Percentiles rank a stretch among this genome's conserved stretches.
Evolutionary conservation across 495 filamentous ascomycete species (phyloP).

Genomic region (Friedmanniomyces simplex): DNA sequence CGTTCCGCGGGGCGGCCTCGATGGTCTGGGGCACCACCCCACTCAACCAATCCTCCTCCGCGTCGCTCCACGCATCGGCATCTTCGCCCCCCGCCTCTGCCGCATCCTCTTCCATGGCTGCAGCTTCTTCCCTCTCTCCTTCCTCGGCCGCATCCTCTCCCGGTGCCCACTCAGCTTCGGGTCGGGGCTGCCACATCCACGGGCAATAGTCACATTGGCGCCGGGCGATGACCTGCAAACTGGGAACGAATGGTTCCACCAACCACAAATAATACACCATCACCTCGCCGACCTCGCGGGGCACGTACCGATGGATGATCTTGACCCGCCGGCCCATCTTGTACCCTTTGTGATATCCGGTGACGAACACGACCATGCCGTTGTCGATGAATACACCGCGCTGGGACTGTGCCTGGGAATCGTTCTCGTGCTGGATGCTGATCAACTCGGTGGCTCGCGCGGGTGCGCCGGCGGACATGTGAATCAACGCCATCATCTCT

Average conservation of each 20-base stretch:
- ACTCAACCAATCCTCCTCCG: neutral
- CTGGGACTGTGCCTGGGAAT: neutral
- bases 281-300: constrained; percentile 1
- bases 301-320: constrained; percentile 10
- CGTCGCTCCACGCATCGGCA: neutral
- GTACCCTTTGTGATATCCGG: constrained; percentile 12
- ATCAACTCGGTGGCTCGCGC: constrained; percentile 6
- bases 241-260: neutral
- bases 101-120: neutral
- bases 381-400: constrained; percentile 7
- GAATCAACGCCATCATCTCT: constrained; percentile 12
- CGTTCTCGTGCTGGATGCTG: constrained; percentile 7
- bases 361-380: constrained; percentile 11
- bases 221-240: neutral
- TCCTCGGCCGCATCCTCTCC: neutral
- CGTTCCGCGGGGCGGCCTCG: neutral
- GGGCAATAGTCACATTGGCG: neutral
- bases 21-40: neutral
- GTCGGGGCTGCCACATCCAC: neutral
- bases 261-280: constrained; percentile 10
- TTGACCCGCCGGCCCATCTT: neutral
- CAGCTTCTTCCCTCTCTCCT: neutral
- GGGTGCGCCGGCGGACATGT: constrained; percentile 6
- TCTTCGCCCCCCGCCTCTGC: too few species aligned
- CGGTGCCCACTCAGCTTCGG: neutral